Base-by-base conservation (phyloP, 192 early-diverging fungal genomes). In the Coemansia reversa region DNA sequence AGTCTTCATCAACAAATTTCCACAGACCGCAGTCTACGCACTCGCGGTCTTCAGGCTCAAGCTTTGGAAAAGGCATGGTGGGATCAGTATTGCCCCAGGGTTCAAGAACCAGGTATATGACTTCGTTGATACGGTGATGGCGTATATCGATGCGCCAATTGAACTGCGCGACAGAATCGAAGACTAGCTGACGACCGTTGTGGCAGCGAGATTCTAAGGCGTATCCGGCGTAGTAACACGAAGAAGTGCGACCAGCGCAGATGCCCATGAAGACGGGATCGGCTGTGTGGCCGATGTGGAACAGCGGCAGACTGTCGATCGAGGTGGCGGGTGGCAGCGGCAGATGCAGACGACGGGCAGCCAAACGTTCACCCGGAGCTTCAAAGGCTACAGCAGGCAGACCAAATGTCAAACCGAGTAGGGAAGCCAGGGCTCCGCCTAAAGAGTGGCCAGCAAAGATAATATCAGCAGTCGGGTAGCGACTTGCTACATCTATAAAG, bases 211-310 rank as follows among this genome's bases (percentile, higher is more conserved):
- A 87, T 67, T 97, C 91, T 63, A 91, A 71, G 14, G 89, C 90
- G 63, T 91, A 91, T 1, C 84, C 87, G 20, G 81, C 86, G 59
- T 86, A 87, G 62, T 89, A 92, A 66, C 91, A 92, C 24, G 65
- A 66, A 12, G 83, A 85, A 0, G 81, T 76, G 25, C 76, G 75
- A 4, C 90, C 91, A 11, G 80, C 82, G 67, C 96, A 98, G 24
- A 86, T 82, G 25, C 96, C 96, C 63, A 90, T 82, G 74, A 86
- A 98, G 24, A 98, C 88, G 9, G 95, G 94, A 76, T 98, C 96
- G 3, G 89, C 90, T 2, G 87, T 89, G 77, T 98, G 88, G 4
- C 94, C 95, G 67, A 95, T 74, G 58, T 98, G 96, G 69, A 86
- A 98, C 28, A 96, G 86, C n/a, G 94, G 90, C 55, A 93, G 58